phyloP scores from a whole-genome alignment of 2,329 filamentous ascomycete genomes.

The Penicillium verrucosum region DNA sequence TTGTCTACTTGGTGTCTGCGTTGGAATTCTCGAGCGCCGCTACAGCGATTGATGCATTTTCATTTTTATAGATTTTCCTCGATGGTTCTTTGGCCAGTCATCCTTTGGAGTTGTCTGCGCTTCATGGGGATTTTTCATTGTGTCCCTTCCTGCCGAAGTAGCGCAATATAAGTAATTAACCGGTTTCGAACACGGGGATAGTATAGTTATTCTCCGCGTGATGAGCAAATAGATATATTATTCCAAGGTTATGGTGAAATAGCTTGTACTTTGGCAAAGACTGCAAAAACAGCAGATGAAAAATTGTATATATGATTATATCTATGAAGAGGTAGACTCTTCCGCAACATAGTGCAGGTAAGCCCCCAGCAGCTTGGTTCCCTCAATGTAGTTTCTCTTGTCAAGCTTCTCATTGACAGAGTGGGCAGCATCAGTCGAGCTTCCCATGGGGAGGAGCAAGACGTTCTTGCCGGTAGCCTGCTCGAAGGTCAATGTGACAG shows the following conservation, averaged over 20 bases:
- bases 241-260: not conserved
- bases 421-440: conserved; percentile 92
- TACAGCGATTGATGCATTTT: conserved; percentile 13
- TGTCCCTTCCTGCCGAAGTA: not conserved
- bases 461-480: conserved; percentile 98
- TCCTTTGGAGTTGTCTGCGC: not conserved
- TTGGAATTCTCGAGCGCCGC: conserved; percentile 10
- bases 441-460: conserved; percentile 91
- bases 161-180: not conserved
- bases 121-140: not conserved
- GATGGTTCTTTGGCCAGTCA: not conserved
- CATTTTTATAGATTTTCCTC: not conserved
- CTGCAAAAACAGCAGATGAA: not conserved
- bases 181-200: not conserved
- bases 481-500: conserved; percentile 95
- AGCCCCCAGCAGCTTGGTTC: conserved; percentile 89
- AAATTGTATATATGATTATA: not conserved
- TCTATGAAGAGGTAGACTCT: conserved; percentile 57
- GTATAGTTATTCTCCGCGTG: not conserved
- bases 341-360: conserved; percentile 96
- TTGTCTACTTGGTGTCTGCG: not conserved
- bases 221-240: not conserved
- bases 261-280: not conserved
- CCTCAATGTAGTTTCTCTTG: conserved; percentile 96
- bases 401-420: conserved; percentile 99